Evolutionary conservation across 345 rosid genomes (phyloP).

Genomic region (Hypericum perforatum): DNA sequence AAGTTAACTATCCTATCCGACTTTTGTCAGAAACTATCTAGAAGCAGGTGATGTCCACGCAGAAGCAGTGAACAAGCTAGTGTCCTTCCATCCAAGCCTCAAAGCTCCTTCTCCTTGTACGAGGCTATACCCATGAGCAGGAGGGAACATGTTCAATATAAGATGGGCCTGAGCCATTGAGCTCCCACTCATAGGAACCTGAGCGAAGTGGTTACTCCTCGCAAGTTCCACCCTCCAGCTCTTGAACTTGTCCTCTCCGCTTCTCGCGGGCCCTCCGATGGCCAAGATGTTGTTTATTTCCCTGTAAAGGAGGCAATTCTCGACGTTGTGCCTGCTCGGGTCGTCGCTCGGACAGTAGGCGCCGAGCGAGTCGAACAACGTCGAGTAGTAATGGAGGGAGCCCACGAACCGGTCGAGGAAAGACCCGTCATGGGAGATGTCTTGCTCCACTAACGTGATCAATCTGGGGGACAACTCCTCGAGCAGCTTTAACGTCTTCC

Average conservation of each 20-base stretch:
- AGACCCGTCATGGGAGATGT: constrained; percentile 38
- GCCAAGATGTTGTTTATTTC: constrained; percentile 62
- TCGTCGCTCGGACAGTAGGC: constrained; percentile 35
- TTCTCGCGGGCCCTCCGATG: constrained; percentile 55
- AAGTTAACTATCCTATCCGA: too few relatives aligned
- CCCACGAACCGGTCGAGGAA: constrained; percentile 61
- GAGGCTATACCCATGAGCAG: constrained; percentile 50
- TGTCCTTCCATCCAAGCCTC: constrained; percentile 60
- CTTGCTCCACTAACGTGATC: constrained; percentile 56
- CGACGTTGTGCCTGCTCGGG: constrained; percentile 31
- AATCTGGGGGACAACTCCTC: constrained; percentile 37
- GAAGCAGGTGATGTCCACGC: constrained; percentile 45
- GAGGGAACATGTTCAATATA: constrained; percentile 52
- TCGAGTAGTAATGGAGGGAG: constrained; percentile 51
- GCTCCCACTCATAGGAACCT: constrained; percentile 48
- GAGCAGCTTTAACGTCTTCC: constrained; percentile 42
- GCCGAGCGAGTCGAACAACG: constrained; percentile 52
- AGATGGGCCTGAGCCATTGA: constrained; percentile 71
- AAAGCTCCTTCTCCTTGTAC: constrained; percentile 54
- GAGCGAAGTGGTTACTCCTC: constrained; percentile 20
- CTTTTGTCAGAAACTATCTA: constrained; percentile 9
- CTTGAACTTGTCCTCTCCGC: constrained; percentile 54
- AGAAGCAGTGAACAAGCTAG: constrained; percentile 55
- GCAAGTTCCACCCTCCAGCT: constrained; percentile 46
- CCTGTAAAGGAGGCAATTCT: constrained; percentile 37